phyloP scores from a whole-genome alignment of 768 basidiomycete species.

The Nidularia pulvinata region DNA sequence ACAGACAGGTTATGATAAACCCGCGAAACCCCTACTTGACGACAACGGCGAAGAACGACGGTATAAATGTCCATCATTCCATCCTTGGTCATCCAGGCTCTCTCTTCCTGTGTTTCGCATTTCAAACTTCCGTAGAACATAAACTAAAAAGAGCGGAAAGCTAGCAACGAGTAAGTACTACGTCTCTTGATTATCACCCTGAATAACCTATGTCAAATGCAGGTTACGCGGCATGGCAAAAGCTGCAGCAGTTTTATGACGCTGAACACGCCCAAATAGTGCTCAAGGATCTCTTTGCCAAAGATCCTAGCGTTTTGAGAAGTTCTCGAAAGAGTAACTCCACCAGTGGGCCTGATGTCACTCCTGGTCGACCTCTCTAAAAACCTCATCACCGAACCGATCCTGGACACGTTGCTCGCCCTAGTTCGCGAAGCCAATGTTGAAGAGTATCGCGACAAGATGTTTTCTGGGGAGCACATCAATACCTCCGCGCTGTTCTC shows the following conservation, averaged over 20 bases:
- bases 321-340: slow-evolving; percentile 79
- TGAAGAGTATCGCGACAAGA: slow-evolving; percentile 83
- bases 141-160: not conserved
- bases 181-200: not conserved
- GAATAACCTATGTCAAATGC: not conserved
- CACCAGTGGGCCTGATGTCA: slow-evolving; percentile 61
- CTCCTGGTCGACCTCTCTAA: slow-evolving; percentile 96
- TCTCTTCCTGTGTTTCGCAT: too few species aligned
- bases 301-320: slow-evolving; percentile 86
- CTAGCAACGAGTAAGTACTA: not conserved
- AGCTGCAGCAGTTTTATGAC: slow-evolving; percentile 85
- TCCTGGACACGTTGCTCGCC: slow-evolving; percentile 73
- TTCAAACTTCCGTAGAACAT: too few species aligned
- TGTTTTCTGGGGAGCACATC: slow-evolving; percentile 97
- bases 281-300: slow-evolving; percentile 90
- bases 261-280: slow-evolving; percentile 70
- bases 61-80: too few species aligned
- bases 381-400: slow-evolving; percentile 88
- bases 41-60: too few species aligned
- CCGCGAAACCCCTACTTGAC: too few species aligned
- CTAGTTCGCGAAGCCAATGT: slow-evolving; percentile 88
- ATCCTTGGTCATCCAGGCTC: too few species aligned
- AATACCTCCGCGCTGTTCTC: slow-evolving; percentile 96
- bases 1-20: too few species aligned
- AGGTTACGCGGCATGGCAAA: slow-evolving; percentile 93